A percentile compares a stretch with the other conserved stretches of the same genome.
Evolutionary conservation across 306 rosid genomes (phyloP).

Genomic region (Cicer arietinum): DNA sequence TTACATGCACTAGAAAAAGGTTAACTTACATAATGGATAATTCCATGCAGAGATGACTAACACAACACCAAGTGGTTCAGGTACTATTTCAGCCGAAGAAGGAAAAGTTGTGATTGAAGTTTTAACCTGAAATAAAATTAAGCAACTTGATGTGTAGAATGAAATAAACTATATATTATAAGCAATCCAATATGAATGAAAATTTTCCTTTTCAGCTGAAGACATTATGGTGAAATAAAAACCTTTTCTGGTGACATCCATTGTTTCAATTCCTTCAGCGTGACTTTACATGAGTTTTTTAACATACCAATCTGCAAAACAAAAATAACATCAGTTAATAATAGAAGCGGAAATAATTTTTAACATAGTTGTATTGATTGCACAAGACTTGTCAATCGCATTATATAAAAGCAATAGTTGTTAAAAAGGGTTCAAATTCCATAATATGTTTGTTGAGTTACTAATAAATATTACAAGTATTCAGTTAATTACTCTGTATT

Average conservation of each 20-base stretch:
- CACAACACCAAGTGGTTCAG: constrained; percentile 91
- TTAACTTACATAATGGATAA: constrained; percentile 81
- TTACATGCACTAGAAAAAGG: neutral
- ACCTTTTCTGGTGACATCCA: constrained; percentile 95
- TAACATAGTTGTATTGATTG: constrained; percentile 5
- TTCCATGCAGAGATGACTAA: constrained; percentile 91
- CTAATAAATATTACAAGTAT: neutral
- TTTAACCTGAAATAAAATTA: constrained; percentile 62
- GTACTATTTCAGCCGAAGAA: constrained; percentile 88
- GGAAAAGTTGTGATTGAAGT: constrained; percentile 79
- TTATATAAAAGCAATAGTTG: too few relatives aligned
- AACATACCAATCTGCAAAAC: constrained; percentile 69
- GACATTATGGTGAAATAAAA: constrained; percentile 13
- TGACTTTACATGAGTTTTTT: constrained; percentile 61
- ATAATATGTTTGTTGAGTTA: neutral
- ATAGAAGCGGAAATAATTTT: neutral
- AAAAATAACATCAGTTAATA: constrained; percentile 12
- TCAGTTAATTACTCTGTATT: too few relatives aligned
- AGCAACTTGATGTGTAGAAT: constrained; percentile 11
- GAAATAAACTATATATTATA: constrained; percentile 6
- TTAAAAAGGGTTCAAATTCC: neutral
- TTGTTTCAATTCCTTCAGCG: constrained; percentile 62
- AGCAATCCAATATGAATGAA: neutral
- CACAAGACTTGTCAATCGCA: neutral
- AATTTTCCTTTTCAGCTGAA: constrained; percentile 6